Conservation (phyloP, 208 protist genomes). For the Trypanosoma mega region DNA sequence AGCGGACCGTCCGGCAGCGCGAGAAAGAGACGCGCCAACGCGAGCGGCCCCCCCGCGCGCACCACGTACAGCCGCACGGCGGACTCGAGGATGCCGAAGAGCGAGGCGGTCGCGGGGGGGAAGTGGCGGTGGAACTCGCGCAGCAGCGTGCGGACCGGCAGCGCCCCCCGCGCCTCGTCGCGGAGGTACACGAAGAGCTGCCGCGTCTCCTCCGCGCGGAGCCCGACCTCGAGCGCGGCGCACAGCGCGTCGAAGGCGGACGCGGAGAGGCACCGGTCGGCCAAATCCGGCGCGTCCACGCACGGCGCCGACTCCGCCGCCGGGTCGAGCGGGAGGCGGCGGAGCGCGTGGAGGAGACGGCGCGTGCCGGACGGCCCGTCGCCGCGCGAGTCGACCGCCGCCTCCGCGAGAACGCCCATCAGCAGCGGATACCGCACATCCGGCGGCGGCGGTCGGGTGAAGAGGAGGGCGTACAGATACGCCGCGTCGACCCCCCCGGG, state of each 20-base stretch:
- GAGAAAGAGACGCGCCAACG: constrained; percentile 52
- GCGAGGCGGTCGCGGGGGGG: constrained; percentile 48
- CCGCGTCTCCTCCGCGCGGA: constrained; percentile 39
- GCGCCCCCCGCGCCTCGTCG: constrained; percentile 26
- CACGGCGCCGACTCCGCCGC: constrained; percentile 7
- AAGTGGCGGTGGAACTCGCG: constrained; percentile 60
- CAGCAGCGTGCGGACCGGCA: constrained; percentile 41
- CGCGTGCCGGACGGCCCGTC: constrained; percentile 43
- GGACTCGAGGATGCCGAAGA: constrained; percentile 30
- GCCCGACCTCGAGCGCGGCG: constrained; percentile 34
- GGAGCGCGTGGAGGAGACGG: constrained; percentile 40
- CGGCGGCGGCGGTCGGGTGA: constrained; percentile 39
- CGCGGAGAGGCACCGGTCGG: constrained; percentile 24
- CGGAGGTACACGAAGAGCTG: constrained; percentile 64
- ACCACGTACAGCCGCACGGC: constrained; percentile 43
- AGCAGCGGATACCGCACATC: constrained; percentile 67
- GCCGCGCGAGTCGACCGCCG: constrained; percentile 33
- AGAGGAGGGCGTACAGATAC: constrained; percentile 56
- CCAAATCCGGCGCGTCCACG: constrained; percentile 18
- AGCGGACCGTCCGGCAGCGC: constrained; percentile 33
- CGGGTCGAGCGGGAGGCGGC: constrained; percentile 13
- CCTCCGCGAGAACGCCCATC: constrained; percentile 61
- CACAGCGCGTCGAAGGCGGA: constrained; percentile 62
- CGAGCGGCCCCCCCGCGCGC: constrained; percentile 30
- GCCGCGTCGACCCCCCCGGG: constrained; percentile 29